phyloP scores from a whole-genome alignment of 2,329 filamentous ascomycete genomes.

The Calonectria pseudoturangicola region DNA sequence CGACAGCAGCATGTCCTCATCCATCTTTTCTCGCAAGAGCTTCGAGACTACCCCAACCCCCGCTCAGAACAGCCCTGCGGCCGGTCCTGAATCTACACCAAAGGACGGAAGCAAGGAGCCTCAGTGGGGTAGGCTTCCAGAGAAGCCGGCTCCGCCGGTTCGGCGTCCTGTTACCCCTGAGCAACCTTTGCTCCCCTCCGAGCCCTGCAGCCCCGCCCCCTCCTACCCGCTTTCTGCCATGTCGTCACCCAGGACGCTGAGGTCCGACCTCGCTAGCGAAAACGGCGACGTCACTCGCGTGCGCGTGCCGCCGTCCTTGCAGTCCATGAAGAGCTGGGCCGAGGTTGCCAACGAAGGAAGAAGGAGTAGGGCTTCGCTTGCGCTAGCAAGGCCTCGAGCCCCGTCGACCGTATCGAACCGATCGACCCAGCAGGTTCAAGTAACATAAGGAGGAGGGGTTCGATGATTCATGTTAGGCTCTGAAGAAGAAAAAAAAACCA shows the following conservation, averaged over 20 bases:
- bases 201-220: constrained; percentile 50
- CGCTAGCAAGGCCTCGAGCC: constrained; percentile 45
- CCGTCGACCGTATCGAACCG: constrained; percentile 46
- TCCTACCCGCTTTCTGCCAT: constrained; percentile 56
- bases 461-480: background rate
- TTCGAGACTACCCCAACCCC: constrained; percentile 60
- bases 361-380: constrained; percentile 32
- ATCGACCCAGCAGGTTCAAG: constrained; percentile 31
- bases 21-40: constrained; percentile 62
- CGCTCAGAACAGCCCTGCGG: constrained; percentile 55
- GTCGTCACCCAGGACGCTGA: constrained; percentile 57
- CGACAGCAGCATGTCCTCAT: constrained; percentile 66
- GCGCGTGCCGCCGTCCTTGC: constrained; percentile 58
- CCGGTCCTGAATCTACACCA: constrained; percentile 44
- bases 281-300: constrained; percentile 49
- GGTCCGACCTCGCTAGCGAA: constrained; percentile 47
- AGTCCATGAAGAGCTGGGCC: constrained; percentile 63
- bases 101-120: constrained; percentile 42
- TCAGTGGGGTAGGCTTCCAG: constrained; percentile 53
- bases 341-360: constrained; percentile 60
- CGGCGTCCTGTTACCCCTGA: constrained; percentile 45
- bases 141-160: constrained; percentile 24
- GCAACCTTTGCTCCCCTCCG: constrained; percentile 37
- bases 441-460: constrained; percentile 8
- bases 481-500: background rate